Evolutionary conservation across 495 filamentous ascomycete genomes (phyloP).

Genomic region (Mytilinidion resinicola): DNA sequence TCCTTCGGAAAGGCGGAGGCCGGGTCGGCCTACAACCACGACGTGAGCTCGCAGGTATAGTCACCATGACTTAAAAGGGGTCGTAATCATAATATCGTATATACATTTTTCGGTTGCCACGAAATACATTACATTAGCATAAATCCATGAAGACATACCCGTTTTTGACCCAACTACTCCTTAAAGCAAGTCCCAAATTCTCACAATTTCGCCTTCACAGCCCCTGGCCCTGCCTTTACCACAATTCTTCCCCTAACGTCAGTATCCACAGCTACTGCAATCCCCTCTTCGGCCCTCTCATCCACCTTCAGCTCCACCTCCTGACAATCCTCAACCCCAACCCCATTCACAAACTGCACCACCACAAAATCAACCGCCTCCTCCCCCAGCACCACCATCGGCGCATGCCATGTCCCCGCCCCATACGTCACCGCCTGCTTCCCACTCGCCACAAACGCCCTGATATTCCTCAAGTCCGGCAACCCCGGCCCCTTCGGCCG

Average conservation of each 20-base stretch:
- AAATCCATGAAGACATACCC: too few relatives aligned
- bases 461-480: conserved; percentile 64
- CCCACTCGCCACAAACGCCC: conserved; percentile 73
- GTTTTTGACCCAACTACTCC: too few relatives aligned
- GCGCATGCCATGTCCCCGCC: conserved; percentile 92
- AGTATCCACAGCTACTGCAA: conserved; percentile 24
- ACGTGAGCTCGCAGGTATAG: too few relatives aligned
- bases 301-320: conserved; percentile 55
- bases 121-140: too few relatives aligned
- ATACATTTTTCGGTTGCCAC: too few relatives aligned
- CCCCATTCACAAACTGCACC: conserved; percentile 80
- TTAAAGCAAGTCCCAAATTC: too few relatives aligned
- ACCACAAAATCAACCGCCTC: conserved; percentile 63
- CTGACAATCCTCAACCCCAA: conserved; percentile 81
- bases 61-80: too few relatives aligned
- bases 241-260: conserved; percentile 17
- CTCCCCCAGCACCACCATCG: conserved; percentile 81
- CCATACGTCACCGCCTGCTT: conserved; percentile 86
- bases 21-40: too few relatives aligned
- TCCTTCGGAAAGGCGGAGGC: too few relatives aligned
- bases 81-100: too few relatives aligned
- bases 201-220: conserved; percentile 23
- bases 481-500: conserved; percentile 49
- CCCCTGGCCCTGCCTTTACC: conserved; percentile 17
- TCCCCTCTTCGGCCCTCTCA: conserved; percentile 24